Conservation (phyloP, 257 asterid species). For the Gentiana dahurica region DNA sequence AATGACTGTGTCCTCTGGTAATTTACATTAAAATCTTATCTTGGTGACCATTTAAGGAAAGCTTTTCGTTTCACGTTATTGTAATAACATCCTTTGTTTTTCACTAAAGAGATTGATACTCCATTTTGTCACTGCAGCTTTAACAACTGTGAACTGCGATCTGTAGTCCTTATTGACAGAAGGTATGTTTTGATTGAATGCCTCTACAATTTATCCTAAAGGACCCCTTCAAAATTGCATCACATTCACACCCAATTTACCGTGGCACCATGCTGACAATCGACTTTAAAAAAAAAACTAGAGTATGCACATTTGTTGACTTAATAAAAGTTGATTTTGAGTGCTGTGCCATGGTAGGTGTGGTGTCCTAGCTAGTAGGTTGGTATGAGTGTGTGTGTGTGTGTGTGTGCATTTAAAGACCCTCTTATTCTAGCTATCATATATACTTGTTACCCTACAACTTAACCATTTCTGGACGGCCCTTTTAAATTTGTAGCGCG, state of each 20-base stretch:
- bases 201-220: not conserved
- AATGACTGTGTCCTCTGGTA: no score
- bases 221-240: constrained; percentile 2
- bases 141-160: constrained; percentile 82
- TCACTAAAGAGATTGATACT: constrained; percentile 1
- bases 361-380: no score
- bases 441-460: not conserved
- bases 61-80: not conserved
- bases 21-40: no score
- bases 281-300: no score
- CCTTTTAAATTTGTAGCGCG: constrained; percentile 34
- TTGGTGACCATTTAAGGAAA: not conserved
- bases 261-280: no score
- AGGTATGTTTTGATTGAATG: constrained; percentile 29
- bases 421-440: no score
- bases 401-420: no score
- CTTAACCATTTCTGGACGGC: constrained; percentile 1
- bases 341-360: no score
- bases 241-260: no score
- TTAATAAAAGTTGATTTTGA: no score
- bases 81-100: not conserved
- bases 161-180: constrained; percentile 63
- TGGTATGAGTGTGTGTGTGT: no score
- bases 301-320: no score
- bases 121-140: constrained; percentile 37